Conservation (phyloP, 257 asterid genomes). For the Solanum etuberosum region DNA sequence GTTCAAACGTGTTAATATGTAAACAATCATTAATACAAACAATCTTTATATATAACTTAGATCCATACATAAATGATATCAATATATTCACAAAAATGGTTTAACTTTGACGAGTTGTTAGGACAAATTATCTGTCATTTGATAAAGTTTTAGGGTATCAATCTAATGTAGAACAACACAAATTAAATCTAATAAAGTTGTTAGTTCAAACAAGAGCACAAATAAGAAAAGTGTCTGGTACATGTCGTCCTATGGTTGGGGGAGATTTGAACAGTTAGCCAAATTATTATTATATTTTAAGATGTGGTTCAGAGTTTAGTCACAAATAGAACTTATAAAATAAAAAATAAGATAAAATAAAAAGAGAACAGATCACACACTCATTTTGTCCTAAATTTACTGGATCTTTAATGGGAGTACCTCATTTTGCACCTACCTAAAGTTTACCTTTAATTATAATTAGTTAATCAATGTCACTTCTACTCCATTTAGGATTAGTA, state of each 20-base stretch:
- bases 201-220: background rate
- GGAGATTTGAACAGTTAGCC: slow-evolving; percentile 7
- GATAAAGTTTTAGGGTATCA: background rate
- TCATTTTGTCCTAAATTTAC: slow-evolving; percentile 3
- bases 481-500: background rate
- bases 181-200: background rate
- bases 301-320: slow-evolving; percentile 36
- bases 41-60: background rate
- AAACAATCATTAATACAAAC: background rate
- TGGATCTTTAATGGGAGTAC: slow-evolving; percentile 14
- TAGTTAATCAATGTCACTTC: background rate
- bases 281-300: slow-evolving; percentile 11
- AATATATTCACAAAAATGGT: background rate
- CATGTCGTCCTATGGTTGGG: slow-evolving; percentile 10
- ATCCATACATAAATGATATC: background rate
- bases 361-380: slow-evolving; percentile 18
- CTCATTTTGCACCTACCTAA: slow-evolving; percentile 56
- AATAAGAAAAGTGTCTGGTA: slow-evolving; percentile 7
- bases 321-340: background rate
- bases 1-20: background rate
- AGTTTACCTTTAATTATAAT: slow-evolving; percentile 26
- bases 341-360: background rate
- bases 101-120: background rate
- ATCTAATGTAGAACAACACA: background rate
- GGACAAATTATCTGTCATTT: background rate